Conservation (phyloP, 2,329 filamentous ascomycete species). For the Neonectria sp. region DNA sequence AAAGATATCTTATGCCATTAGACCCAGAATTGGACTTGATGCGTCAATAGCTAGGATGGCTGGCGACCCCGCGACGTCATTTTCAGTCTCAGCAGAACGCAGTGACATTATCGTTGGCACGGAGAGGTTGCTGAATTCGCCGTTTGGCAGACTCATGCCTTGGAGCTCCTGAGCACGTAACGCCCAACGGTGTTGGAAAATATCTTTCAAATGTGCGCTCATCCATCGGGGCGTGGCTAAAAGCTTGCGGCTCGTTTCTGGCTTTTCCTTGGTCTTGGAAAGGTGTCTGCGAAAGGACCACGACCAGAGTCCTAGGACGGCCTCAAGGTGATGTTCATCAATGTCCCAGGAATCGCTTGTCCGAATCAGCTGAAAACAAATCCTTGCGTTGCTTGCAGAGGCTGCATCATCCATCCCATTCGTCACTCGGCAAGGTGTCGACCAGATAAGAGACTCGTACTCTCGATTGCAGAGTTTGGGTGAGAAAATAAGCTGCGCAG, state of each 20-base stretch:
- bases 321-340: constrained; percentile 4
- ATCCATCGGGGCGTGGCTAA: not conserved
- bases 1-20: constrained; percentile 7
- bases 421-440: not conserved
- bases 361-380: not conserved
- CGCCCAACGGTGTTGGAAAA: not conserved
- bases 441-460: not conserved
- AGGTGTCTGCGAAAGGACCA: not conserved
- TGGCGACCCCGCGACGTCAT: not conserved
- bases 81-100: not conserved
- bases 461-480: not conserved
- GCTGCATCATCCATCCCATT: not conserved
- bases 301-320: constrained; percentile 2
- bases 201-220: not conserved
- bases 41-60: not conserved
- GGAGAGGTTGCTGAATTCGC: not conserved
- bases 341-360: not conserved
- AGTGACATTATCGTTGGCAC: not conserved
- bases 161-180: not conserved
- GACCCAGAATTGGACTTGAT: not conserved
- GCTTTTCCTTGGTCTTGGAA: not conserved
- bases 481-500: not conserved
- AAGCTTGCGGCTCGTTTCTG: not conserved
- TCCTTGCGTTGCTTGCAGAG: not conserved
- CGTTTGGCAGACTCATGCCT: not conserved